Evolutionary conservation across 2,329 filamentous ascomycete genomes (phyloP).

Genomic region (Fonsecaea nubica): DNA sequence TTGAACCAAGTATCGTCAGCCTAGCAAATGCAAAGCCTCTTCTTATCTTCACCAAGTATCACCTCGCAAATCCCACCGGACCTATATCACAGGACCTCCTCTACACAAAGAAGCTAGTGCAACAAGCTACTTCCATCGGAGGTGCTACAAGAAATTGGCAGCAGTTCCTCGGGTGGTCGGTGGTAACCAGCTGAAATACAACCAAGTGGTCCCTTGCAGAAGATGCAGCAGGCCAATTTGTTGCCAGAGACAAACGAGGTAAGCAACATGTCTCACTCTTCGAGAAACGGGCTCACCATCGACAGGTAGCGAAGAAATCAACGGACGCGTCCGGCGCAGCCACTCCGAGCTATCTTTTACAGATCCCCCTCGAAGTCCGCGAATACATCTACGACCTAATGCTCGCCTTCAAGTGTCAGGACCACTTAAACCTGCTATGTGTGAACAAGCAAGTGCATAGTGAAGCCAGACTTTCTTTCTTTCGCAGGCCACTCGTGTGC

Average conservation of each 20-base stretch:
- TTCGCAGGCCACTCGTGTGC: conserved; percentile 24
- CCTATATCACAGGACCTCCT: neutral
- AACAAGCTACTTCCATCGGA: neutral
- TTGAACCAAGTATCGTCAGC: neutral
- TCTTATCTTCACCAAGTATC: neutral
- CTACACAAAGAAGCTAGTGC: neutral
- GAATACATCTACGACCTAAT: conserved; percentile 31
- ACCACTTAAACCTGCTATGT: conserved; percentile 30
- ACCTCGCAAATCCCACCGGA: neutral
- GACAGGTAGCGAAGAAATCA: neutral
- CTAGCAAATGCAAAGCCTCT: conserved; percentile 4
- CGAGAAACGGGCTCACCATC: neutral
- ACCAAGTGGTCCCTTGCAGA: neutral
- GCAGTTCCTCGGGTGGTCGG: neutral
- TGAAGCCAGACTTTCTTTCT: conserved; percentile 33
- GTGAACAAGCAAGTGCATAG: conserved; percentile 25
- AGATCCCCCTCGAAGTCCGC: conserved; percentile 32
- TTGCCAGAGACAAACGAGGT: neutral
- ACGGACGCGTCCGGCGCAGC: neutral
- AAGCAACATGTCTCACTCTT: neutral
- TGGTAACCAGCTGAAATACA: neutral
- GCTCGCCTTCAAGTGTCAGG: conserved; percentile 7
- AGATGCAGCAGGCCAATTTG: conserved; percentile 1
- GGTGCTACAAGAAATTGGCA: neutral
- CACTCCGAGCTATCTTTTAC: conserved; percentile 15